These are phyloP conservation scores for Monosporascus cannonballus DNA, from an alignment of 2,329 filamentous ascomycete genomes.

Conservation along the genomic window DNA sequence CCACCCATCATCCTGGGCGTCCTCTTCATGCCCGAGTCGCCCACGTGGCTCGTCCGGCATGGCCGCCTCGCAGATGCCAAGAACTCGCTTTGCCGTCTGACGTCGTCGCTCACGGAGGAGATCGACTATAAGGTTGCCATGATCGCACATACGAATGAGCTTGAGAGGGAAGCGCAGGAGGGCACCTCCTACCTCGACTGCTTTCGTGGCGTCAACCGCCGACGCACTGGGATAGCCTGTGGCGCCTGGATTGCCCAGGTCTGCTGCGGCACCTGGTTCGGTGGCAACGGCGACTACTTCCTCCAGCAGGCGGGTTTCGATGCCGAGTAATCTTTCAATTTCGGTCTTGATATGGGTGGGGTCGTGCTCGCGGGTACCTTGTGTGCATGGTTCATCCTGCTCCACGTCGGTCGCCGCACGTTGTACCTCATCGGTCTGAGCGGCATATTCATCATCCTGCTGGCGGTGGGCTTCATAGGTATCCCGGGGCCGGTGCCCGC, in stretches of 20 bases:
- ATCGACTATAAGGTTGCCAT: not conserved
- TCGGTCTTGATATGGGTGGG: constrained; percentile 34
- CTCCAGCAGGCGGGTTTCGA: constrained; percentile 10
- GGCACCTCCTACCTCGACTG: not conserved
- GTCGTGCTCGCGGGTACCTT: constrained; percentile 34
- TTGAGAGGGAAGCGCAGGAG: not conserved
- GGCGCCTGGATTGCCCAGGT: constrained; percentile 24
- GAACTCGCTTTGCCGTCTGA: constrained; percentile 22
- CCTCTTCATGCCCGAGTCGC: constrained; percentile 32
- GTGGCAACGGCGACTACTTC: constrained; percentile 26
- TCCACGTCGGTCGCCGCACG: constrained; percentile 27
- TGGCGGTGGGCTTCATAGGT: constrained; percentile 30
- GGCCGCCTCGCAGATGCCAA: constrained; percentile 24
- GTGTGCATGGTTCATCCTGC: not conserved
- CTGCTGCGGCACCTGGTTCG: constrained; percentile 21
- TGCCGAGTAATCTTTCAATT: constrained; percentile 31
- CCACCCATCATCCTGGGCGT: constrained; percentile 26
- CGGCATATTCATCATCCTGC: constrained; percentile 27
- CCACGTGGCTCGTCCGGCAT: constrained; percentile 32
- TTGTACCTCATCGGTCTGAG: constrained; percentile 28
- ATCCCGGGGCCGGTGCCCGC: constrained; percentile 28
- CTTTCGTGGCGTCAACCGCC: constrained; percentile 1
- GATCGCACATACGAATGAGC: not conserved
- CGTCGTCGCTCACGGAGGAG: not conserved
- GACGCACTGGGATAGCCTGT: constrained; percentile 1